Percentiles rank a stretch among this genome's conserved stretches.
Evolutionary conservation across 2,329 filamentous ascomycete genomes (phyloP).

Genomic region (Grosmannia serpens): DNA sequence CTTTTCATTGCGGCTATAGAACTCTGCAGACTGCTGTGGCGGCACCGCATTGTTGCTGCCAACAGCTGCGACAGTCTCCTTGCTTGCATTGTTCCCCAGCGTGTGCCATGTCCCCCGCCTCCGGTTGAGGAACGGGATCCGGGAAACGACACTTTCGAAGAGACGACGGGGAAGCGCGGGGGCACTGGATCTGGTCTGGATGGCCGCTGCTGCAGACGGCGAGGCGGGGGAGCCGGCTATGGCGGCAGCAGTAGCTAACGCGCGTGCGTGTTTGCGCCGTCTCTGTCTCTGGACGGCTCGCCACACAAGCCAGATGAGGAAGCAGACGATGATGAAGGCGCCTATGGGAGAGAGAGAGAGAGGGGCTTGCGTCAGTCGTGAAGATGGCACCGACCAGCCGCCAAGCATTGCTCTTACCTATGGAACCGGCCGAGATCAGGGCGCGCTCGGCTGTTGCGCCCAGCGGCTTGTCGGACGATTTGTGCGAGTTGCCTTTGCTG

Average conservation of each 20-base stretch:
- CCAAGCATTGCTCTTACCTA: slow-evolving; percentile 16
- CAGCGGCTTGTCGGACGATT: slow-evolving; percentile 1
- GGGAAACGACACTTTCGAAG: slow-evolving; percentile 15
- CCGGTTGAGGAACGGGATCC: slow-evolving; percentile 23
- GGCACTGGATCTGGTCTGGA: slow-evolving; percentile 1
- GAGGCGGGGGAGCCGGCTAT: neutral
- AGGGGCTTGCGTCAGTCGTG: neutral
- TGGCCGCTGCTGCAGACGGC: neutral
- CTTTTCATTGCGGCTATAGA: neutral
- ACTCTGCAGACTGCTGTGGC: neutral
- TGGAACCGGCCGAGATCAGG: slow-evolving; percentile 23
- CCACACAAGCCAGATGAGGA: slow-evolving; percentile 33
- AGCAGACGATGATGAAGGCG: slow-evolving; percentile 31
- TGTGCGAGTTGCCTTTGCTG: neutral
- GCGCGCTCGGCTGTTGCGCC: slow-evolving; percentile 18
- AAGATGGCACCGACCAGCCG: neutral
- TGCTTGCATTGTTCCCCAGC: slow-evolving; percentile 15
- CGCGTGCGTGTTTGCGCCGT: slow-evolving; percentile 8
- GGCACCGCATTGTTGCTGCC: neutral
- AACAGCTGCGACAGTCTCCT: neutral
- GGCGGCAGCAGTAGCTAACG: too few species aligned
- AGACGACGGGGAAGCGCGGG: slow-evolving; percentile 6
- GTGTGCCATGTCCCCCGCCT: slow-evolving; percentile 17
- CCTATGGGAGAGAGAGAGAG: slow-evolving; percentile 18
- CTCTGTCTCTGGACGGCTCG: slow-evolving; percentile 24